Base-by-base conservation (phyloP, 352 stramenopile species). In the Globisporangium polare region DNA sequence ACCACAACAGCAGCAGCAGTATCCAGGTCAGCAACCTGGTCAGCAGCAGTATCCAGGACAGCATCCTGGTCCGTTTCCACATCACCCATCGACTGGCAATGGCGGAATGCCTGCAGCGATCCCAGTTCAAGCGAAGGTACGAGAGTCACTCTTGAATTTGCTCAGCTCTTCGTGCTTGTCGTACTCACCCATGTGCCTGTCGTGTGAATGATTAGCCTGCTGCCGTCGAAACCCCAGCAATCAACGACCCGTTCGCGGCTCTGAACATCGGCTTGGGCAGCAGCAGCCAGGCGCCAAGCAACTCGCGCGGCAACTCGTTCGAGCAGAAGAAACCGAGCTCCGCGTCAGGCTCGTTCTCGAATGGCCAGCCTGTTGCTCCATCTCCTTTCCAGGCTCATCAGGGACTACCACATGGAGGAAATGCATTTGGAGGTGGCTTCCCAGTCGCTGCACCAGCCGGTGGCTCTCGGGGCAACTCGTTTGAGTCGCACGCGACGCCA, bases 201-300 rank as follows among this genome's bases (percentile, higher is more conserved):
- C 17, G 26, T 53, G 35, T 8, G 22, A 8, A 45, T 42, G 49
- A 31, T n/a, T 66, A 47, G 53, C 18, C 61, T 43, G 37, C 45
- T 15, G 20, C 45, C 15, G 67, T 67, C 41, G 69, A 74, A 12
- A 58, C 60, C n/a, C 39, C 77, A 41, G 71, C 77, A 7, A 65
- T 89, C 47, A 88, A 83, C 41, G 85, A 94, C 58, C 85, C 80
- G 17, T 94, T 94, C 53, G 80, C 85, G 7, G 78, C 85, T 4
- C 73, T 94, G 1, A 87, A 76, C 53, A 73, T 92, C 18, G 80
- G 78, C 41, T 69, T 88, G 31, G 68, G 65, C 31, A 66, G 41
- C 37, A 62, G 59, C 24, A 60, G 59, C 39, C 35, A 68, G 66
- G 51, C 71, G 12, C 47, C 20, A 66, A 56, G 58, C 62, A 49